These are phyloP conservation scores for Epichloe hybrida DNA, from an alignment of 2,329 filamentous ascomycete species.

Conservation along the genomic window DNA sequence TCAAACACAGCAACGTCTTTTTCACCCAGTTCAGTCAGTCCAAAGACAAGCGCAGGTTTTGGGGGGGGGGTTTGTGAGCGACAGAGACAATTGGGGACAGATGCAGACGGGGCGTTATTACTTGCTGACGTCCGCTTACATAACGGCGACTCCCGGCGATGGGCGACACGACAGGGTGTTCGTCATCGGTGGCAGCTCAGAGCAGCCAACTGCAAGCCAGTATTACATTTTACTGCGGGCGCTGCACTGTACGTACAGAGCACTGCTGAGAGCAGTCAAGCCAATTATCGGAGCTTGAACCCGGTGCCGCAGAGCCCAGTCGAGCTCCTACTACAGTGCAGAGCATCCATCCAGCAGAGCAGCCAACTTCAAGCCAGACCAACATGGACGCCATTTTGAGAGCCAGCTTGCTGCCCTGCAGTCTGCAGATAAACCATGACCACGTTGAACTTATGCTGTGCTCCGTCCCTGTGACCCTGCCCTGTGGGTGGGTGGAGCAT, in stretches of 20 bases:
- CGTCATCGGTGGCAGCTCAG: too few relatives aligned
- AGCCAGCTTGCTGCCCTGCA: too few relatives aligned
- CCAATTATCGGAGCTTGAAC: too few relatives aligned
- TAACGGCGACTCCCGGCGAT: conserved; percentile 3
- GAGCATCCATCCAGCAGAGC: too few relatives aligned
- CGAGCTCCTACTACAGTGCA: too few relatives aligned
- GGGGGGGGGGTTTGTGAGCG: background rate
- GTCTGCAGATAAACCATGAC: too few relatives aligned
- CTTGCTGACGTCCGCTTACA: conserved; percentile 3
- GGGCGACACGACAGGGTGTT: background rate
- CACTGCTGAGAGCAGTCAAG: too few relatives aligned
- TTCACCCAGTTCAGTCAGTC: background rate
- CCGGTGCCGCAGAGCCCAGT: too few relatives aligned
- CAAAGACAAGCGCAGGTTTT: background rate
- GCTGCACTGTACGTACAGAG: too few relatives aligned
- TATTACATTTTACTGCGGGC: too few relatives aligned
- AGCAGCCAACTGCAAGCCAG: too few relatives aligned
- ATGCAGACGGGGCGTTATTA: background rate
- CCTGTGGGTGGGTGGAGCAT: background rate
- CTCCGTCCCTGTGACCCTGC: background rate
- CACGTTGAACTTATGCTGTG: background rate
- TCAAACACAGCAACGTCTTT: background rate
- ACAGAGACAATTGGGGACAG: background rate
- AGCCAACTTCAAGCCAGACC: too few relatives aligned
- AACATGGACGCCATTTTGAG: background rate